Percentiles rank a stretch among this genome's conserved stretches.
phyloP scores from a whole-genome alignment of 352 stramenopile species.

The Globisporangium cystogenes region DNA sequence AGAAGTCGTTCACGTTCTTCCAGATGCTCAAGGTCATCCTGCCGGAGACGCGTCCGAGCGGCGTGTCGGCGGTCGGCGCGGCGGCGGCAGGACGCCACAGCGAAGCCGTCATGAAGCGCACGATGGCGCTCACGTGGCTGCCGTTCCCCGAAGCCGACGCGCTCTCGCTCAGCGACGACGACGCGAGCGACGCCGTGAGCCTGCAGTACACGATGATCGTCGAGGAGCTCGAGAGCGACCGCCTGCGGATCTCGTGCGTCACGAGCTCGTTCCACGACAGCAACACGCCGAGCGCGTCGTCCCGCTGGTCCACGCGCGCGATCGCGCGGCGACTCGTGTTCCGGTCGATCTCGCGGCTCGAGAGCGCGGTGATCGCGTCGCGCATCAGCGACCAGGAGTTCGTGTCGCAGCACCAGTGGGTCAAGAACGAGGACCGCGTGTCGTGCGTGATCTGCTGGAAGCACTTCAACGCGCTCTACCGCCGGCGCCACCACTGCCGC shows the following conservation, averaged over 20 bases:
- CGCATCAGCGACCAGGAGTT: constrained; percentile 39
- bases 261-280: constrained; percentile 49
- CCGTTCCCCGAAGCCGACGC: constrained; percentile 26
- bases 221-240: constrained; percentile 43
- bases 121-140: constrained; percentile 52
- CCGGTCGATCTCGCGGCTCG: constrained; percentile 39
- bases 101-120: constrained; percentile 49
- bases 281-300: constrained; percentile 21
- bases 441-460: constrained; percentile 66
- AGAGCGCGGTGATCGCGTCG: constrained; percentile 37
- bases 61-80: constrained; percentile 3
- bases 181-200: constrained; percentile 26
- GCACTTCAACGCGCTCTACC: constrained; percentile 47
- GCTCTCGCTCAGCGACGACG: constrained; percentile 1
- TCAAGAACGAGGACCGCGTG: constrained; percentile 52
- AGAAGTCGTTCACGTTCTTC: constrained; percentile 59
- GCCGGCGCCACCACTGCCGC: constrained; percentile 56
- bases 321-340: constrained; percentile 43
- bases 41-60: constrained; percentile 23
- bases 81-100: constrained; percentile 17
- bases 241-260: constrained; percentile 48
- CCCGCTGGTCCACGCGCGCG: constrained; percentile 21
- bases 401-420: constrained; percentile 45
- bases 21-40: constrained; percentile 58
- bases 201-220: constrained; percentile 64